Conservation (phyloP, 1,284 basidiomycete species). For the Uromyces viciae-fabae region DNA sequence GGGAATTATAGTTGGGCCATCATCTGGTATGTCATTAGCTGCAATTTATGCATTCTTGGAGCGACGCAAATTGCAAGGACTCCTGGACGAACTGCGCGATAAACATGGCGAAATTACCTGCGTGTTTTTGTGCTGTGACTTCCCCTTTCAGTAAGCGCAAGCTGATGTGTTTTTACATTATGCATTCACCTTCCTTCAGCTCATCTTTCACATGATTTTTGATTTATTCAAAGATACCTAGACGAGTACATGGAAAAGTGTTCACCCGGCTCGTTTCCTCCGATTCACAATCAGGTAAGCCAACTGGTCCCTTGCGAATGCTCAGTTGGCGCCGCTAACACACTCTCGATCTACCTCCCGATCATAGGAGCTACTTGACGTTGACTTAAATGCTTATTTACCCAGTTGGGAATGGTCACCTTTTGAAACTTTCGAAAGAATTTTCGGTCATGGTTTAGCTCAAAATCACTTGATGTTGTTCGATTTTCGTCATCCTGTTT, state of each 20-base stretch:
- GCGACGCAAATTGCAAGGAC: conserved; percentile 42
- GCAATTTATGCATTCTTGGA: conserved; percentile 48
- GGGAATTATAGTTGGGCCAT: conserved; percentile 48
- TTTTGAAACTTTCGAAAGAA: not conserved
- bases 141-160: conserved; percentile 49
- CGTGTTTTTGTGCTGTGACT: conserved; percentile 49
- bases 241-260: not conserved
- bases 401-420: not conserved
- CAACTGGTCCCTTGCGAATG: not conserved
- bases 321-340: not conserved
- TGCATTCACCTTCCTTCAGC: not conserved
- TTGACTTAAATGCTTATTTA: not conserved
- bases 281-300: not conserved
- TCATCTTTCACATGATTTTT: not conserved
- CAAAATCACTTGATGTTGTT: not conserved
- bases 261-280: not conserved
- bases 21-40: conserved; percentile 47
- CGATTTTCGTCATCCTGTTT: not conserved
- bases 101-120: conserved; percentile 46
- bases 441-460: not conserved
- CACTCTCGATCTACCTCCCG: not conserved
- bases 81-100: conserved; percentile 44
- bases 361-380: not conserved
- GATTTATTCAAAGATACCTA: not conserved
- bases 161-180: not conserved